Evolutionary conservation across 164 flowering plant genomes (phyloP), one percentile per base, ranked within the genome.

Genomic region (Tetrastigma voinierianum): DNA sequence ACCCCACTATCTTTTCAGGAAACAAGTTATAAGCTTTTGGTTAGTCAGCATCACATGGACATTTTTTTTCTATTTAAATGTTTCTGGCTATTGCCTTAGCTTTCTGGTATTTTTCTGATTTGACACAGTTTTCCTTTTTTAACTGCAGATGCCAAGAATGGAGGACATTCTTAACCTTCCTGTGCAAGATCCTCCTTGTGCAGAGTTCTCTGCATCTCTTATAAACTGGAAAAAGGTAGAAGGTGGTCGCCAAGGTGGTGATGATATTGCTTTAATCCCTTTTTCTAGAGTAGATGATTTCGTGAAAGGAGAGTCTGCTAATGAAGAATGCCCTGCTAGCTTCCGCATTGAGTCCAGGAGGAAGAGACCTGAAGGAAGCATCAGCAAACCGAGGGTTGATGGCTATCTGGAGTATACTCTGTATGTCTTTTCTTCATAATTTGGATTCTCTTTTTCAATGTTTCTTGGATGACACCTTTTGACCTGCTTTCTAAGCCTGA

Each of bases 211-310:
- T 65, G 78, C 82, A 18, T 83, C 84, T 65, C 82, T 79, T 46
- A 55, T 85, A 57, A 82, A 79, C 61, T 85, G 88, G 88, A 80
- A 71, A 21, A 85, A 82, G 73, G 75, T 85, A 15, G 81, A 74
- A 64, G 86, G 84, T 49, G 89, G 85, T 52, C 85, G 83, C 32
- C 82, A 77, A 69, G 86, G 88, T 67, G 88, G 84, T 61, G 89
- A 79, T 76, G 86, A 77, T 67, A 76, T 85, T 72, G 88, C 88
- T 18, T 67, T 85, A 9, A 81, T 85, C 60, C 86, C 85, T 11
- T 85, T 72, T 76, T 61, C 76, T 32, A 76, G 89, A 74, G 89
- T 82, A 8, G 83, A 77, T 52, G 83, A 81, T 71, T 85, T 85
- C 57, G 81, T 82, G 4, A 85, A 77, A 74, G 86, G 89, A 16